Evolutionary conservation across 2,329 filamentous ascomycete genomes (phyloP).

Genomic region (Chrysoporthe deuterocubensis): DNA sequence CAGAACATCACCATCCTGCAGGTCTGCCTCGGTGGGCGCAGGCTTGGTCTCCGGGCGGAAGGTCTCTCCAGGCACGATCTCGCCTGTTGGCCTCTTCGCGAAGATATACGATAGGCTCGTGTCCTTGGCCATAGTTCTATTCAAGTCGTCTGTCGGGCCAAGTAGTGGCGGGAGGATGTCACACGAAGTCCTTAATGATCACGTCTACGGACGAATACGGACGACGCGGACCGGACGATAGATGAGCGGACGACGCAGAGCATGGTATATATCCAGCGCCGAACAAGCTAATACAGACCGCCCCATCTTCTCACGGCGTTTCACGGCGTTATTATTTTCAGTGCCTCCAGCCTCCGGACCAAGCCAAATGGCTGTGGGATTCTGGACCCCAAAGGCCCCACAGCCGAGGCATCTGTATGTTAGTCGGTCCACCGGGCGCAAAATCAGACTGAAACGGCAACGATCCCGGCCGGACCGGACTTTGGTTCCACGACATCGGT

Average conservation of each 20-base stretch:
- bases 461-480: conserved; percentile 11
- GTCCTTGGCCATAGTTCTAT: conserved; percentile 24
- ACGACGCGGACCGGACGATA: not conserved
- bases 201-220: not conserved
- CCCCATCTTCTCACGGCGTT: not conserved
- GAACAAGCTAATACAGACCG: not conserved
- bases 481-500: conserved; percentile 14
- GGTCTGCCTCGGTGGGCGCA: conserved; percentile 51
- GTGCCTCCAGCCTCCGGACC: not conserved
- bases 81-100: conserved; percentile 63
- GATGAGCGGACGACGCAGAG: not conserved
- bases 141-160: not conserved
- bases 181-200: not conserved
- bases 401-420: conserved; percentile 14
- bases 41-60: conserved; percentile 59
- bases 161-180: not conserved
- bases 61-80: conserved; percentile 68
- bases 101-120: conserved; percentile 46
- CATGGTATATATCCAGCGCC: not conserved
- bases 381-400: not conserved
- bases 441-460: conserved; percentile 12
- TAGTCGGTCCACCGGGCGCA: conserved; percentile 16
- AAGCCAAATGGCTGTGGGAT: too few relatives aligned
- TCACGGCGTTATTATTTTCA: not conserved
- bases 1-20: conserved; percentile 60